These are phyloP conservation scores for Globisporangium recalcitrans DNA, from an alignment of 352 stramenopile genomes.

Conservation along the genomic window DNA sequence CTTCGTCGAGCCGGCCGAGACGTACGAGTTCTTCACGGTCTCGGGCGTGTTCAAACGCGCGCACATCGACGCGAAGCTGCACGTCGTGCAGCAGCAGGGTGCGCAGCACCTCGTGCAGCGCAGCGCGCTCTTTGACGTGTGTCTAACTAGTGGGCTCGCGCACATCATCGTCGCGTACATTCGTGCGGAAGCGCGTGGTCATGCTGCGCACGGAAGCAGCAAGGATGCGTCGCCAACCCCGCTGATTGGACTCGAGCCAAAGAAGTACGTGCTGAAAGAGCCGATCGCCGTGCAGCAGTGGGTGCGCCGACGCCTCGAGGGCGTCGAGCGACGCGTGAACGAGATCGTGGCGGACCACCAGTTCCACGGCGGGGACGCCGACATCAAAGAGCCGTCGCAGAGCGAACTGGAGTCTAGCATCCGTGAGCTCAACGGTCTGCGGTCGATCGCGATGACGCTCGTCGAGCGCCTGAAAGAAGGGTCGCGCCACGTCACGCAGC, in stretches of 20 bases:
- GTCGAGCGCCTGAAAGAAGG: slow-evolving; percentile 61
- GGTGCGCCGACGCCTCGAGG: slow-evolving; percentile 49
- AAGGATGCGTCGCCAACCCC: background rate
- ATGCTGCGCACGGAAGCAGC: background rate
- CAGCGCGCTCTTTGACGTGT: slow-evolving; percentile 74
- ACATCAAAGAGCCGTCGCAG: slow-evolving; percentile 21
- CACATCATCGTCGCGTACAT: slow-evolving; percentile 74
- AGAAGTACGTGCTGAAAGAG: slow-evolving; percentile 72
- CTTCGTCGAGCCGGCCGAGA: slow-evolving; percentile 77
- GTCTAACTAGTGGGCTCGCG: slow-evolving; percentile 59
- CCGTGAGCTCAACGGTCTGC: slow-evolving; percentile 61
- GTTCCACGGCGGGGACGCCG: slow-evolving; percentile 29
- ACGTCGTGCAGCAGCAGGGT: slow-evolving; percentile 18
- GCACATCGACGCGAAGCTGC: slow-evolving; percentile 54
- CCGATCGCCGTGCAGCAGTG: slow-evolving; percentile 81
- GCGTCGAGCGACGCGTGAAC: slow-evolving; percentile 48
- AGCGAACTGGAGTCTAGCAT: slow-evolving; percentile 41
- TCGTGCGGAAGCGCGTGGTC: slow-evolving; percentile 28
- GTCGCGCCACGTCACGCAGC: slow-evolving; percentile 40
- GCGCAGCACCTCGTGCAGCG: slow-evolving; percentile 50
- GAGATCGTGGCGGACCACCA: slow-evolving; percentile 45
- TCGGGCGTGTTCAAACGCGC: slow-evolving; percentile 66
- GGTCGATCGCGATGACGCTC: slow-evolving; percentile 62
- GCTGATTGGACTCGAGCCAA: slow-evolving; percentile 16
- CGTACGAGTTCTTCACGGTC: slow-evolving; percentile 81